These are phyloP conservation scores for Schizonepeta tenuifolia DNA, from an alignment of 257 asterid genomes.

Conservation along the genomic window DNA sequence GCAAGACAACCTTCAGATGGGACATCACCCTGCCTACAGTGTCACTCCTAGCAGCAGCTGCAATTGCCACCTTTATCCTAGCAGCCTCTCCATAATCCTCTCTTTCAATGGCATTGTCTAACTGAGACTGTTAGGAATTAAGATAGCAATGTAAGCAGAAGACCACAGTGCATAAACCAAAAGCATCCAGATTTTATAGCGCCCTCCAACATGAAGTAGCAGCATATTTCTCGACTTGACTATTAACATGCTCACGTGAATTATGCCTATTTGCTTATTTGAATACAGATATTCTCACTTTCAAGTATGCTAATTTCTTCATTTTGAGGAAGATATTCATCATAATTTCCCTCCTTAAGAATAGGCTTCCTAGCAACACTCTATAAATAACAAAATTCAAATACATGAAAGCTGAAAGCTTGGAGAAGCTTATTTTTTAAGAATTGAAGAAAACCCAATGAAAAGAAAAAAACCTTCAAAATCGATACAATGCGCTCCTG, in stretches of 20 bases:
- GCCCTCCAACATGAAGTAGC: neutral
- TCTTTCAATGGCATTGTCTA: conserved; percentile 61
- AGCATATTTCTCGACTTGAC: conserved; percentile 10
- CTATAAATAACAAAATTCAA: neutral
- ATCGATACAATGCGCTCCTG: conserved; percentile 72
- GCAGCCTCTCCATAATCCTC: conserved; percentile 97
- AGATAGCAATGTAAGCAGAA: conserved; percentile 31
- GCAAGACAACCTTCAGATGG: conserved; percentile 59
- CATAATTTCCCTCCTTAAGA: neutral
- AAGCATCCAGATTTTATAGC: neutral
- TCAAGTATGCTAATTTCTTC: conserved; percentile 4
- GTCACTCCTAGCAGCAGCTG: conserved; percentile 89
- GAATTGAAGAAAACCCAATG: neutral
- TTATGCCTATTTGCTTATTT: neutral
- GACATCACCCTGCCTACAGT: conserved; percentile 87
- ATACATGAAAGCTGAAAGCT: conserved; percentile 8
- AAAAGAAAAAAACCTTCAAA: conserved; percentile 58
- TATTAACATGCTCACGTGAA: neutral
- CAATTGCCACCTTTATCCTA: conserved; percentile 90
- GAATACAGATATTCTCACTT: neutral
- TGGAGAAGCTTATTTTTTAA: neutral
- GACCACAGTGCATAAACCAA: conserved; percentile 16
- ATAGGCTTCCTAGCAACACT: neutral
- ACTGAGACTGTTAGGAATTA: conserved; percentile 62
- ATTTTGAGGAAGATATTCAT: conserved; percentile 6